phyloP scores from a whole-genome alignment of 1,284 basidiomycete species.

The Microbotryum lychnidis-dioicae region DNA sequence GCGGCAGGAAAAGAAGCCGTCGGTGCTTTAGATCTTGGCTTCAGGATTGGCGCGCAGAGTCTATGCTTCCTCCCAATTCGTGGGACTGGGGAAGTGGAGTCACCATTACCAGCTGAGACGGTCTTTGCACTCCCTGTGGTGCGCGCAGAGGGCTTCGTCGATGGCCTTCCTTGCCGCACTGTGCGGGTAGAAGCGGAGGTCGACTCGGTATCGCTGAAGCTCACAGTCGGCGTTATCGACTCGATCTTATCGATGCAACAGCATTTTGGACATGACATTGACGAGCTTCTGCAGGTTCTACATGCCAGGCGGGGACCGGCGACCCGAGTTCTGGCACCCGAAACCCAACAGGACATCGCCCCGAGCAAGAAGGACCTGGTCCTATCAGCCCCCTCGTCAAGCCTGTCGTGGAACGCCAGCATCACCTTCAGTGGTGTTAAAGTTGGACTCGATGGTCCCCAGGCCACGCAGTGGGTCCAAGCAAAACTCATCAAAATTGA shows the following conservation, averaged over 20 bases:
- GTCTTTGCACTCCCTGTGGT: slow-evolving; percentile 13
- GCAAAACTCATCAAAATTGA: slow-evolving; percentile 55
- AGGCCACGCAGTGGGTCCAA: slow-evolving; percentile 63
- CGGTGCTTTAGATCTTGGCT: slow-evolving; percentile 48
- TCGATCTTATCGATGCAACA: slow-evolving; percentile 67
- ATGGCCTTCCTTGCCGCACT: slow-evolving; percentile 51
- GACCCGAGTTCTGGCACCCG: not conserved
- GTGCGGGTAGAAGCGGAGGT: slow-evolving; percentile 55
- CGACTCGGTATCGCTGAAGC: slow-evolving; percentile 58
- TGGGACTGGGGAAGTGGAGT: not conserved
- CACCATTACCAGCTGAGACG: slow-evolving; percentile 2
- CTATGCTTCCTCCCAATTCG: slow-evolving; percentile 51
- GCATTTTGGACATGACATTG: slow-evolving; percentile 76
- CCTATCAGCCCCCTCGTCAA: not conserved
- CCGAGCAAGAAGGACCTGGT: not conserved
- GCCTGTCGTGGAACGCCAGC: slow-evolving; percentile 42
- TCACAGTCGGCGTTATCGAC: slow-evolving; percentile 72
- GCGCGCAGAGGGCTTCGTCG: slow-evolving; percentile 51
- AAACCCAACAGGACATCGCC: not conserved
- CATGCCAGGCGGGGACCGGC: slow-evolving; percentile 38
- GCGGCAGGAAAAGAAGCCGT: not conserved
- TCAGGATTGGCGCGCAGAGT: slow-evolving; percentile 57
- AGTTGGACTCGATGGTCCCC: slow-evolving; percentile 60
- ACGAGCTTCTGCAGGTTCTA: slow-evolving; percentile 57
- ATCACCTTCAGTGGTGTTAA: slow-evolving; percentile 66